Percentiles rank a stretch among this genome's conserved stretches.
Conservation (phyloP, 345 rosid species). For the Carallia brachiata region DNA sequence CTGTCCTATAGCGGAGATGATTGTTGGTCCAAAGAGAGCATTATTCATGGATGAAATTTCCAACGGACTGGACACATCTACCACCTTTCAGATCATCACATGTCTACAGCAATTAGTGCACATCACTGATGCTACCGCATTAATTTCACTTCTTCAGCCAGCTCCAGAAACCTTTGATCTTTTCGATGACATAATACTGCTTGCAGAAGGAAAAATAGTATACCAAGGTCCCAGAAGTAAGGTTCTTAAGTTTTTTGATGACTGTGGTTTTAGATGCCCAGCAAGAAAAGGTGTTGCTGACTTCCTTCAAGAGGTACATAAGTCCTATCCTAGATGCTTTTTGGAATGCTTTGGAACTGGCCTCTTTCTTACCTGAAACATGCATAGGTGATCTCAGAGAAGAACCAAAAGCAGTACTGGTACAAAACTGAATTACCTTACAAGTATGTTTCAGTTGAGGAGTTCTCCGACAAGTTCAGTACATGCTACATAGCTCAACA, state of each 20-base stretch:
- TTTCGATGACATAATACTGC: slow-evolving; percentile 61
- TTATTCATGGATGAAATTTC: slow-evolving; percentile 84
- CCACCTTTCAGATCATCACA: slow-evolving; percentile 62
- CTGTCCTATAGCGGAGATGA: slow-evolving; percentile 53
- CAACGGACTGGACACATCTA: slow-evolving; percentile 72
- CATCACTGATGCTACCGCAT: slow-evolving; percentile 46
- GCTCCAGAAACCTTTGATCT: slow-evolving; percentile 76
- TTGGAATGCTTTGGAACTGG: neutral
- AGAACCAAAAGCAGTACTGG: slow-evolving; percentile 74
- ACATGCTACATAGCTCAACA: slow-evolving; percentile 35
- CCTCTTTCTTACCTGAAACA: neutral
- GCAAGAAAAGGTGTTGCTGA: slow-evolving; percentile 66
- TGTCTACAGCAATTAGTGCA: slow-evolving; percentile 67
- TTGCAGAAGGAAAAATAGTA: slow-evolving; percentile 66
- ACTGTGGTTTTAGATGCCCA: slow-evolving; percentile 70
- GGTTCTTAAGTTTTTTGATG: slow-evolving; percentile 57
- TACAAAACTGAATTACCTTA: slow-evolving; percentile 28
- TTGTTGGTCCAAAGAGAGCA: slow-evolving; percentile 63
- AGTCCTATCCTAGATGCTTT: neutral
- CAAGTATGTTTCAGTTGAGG: slow-evolving; percentile 44
- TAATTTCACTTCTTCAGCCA: slow-evolving; percentile 75
- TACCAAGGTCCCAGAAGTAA: slow-evolving; percentile 60
- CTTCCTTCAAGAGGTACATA: slow-evolving; percentile 60
- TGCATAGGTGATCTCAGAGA: slow-evolving; percentile 51
- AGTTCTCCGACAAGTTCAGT: slow-evolving; percentile 38